Evolutionary conservation across 1,284 basidiomycete species (phyloP).

Genomic region (Austroboletus rostrupii): DNA sequence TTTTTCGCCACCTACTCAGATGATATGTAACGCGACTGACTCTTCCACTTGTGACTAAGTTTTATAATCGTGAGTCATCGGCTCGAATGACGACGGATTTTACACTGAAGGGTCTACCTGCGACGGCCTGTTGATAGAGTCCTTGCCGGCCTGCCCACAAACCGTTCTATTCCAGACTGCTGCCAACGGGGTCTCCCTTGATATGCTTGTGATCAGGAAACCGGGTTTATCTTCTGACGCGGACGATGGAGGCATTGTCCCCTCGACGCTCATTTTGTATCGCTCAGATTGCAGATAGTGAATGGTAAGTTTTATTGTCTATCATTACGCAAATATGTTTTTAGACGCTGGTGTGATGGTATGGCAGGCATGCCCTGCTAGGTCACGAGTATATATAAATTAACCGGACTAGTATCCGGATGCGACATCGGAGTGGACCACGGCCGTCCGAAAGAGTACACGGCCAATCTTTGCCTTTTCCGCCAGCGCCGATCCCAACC

Average conservation of each 20-base stretch:
- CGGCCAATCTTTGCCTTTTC: slow-evolving; percentile 14
- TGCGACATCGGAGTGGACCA: slow-evolving; percentile 25
- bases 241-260: slow-evolving; percentile 53
- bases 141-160: slow-evolving; percentile 38
- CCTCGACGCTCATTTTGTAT: slow-evolving; percentile 55
- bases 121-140: slow-evolving; percentile 38
- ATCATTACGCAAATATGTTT: slow-evolving; percentile 3
- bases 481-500: not conserved
- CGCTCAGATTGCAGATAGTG: slow-evolving; percentile 46
- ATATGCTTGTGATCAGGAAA: slow-evolving; percentile 62
- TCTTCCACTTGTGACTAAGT: slow-evolving; percentile 32
- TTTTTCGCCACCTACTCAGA: not conserved
- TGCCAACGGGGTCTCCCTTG: slow-evolving; percentile 47
- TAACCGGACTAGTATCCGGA: slow-evolving; percentile 22
- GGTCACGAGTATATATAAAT: not conserved
- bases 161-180: slow-evolving; percentile 59
- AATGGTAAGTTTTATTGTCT: slow-evolving; percentile 40
- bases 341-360: slow-evolving; percentile 50
- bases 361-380: slow-evolving; percentile 30
- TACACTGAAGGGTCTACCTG: slow-evolving; percentile 42
- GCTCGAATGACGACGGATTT: not conserved
- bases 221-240: slow-evolving; percentile 52
- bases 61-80: slow-evolving; percentile 55
- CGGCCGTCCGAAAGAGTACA: slow-evolving; percentile 20
- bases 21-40: not conserved